Evolutionary conservation across 73 alveolate species (phyloP), one percentile per base, ranked within the genome.

Genomic region (Halteria grandinella): DNA sequence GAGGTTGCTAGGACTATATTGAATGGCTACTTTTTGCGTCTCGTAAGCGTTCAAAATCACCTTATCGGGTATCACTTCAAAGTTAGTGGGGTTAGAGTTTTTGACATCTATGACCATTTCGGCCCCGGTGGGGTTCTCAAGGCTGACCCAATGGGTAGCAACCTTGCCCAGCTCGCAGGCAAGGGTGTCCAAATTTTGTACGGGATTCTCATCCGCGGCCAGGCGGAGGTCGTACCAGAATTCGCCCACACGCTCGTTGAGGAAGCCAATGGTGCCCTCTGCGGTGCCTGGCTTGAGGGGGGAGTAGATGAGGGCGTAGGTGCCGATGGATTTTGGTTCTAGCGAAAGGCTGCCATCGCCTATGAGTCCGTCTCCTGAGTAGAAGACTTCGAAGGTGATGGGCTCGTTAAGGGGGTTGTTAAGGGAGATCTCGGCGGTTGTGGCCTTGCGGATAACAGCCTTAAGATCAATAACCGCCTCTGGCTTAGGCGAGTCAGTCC

Each of bases 161-260:
- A 87, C 93, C 76, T 94, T 96, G 0, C 99, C 99, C 21, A 96
- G 89, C 66, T 96, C 99, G 41, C 98, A 92, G 55, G 93, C 96
- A 20, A 94, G 83, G 33, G 89, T 64, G 24, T 93, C 97, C 15
- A 93, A 76, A 37, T 93, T 87, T 4, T 89, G 79, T 34, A 92
- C 80, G 14, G 97, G 95, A 33, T 91, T 91, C 33, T 95, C 99
- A 69, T 94, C 97, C 25, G 98, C 94, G 36, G 73, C 74, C 59
- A 96, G 83, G 43, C 89, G 90, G 54, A 96, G 87, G 62, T 95
- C 95, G 79, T 96, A 96, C 96, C 98, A 91, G 80, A 96, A 93
- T 72, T 96, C 99, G 1, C 99, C 99, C 7, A 95, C 91, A 72
- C 92, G 93, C 57, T 95, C 98, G 79, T 94, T 94, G 37, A 95